Conservation (phyloP, 306 rosid species). For the Glycine soja region DNA sequence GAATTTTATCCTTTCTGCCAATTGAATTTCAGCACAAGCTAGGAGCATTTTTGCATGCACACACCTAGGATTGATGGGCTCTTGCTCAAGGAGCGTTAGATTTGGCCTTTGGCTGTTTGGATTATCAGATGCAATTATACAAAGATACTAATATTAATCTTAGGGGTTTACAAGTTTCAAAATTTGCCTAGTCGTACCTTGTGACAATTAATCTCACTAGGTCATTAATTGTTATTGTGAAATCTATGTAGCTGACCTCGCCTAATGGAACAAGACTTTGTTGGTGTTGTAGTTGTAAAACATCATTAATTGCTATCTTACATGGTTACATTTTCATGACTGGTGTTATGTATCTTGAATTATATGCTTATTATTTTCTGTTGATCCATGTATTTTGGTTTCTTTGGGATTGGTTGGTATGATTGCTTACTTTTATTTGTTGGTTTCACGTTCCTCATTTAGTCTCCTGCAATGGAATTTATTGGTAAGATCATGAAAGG, state of each 20-base stretch:
- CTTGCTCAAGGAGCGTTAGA: background rate
- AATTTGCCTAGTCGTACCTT: background rate
- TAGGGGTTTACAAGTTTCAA: background rate
- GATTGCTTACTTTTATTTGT: slow-evolving; percentile 1
- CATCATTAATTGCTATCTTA: slow-evolving; percentile 1
- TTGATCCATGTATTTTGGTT: slow-evolving; percentile 21
- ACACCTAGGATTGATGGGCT: background rate
- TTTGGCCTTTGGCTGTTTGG: background rate
- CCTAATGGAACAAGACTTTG: no score
- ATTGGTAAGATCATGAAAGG: slow-evolving; percentile 1
- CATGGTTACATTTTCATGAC: background rate
- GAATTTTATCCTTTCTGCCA: background rate
- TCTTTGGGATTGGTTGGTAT: background rate
- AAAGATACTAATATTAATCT: background rate
- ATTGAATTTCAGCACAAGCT: background rate
- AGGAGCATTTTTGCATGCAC: background rate
- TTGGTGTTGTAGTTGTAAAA: background rate
- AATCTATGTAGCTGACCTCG: no score
- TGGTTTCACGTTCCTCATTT: background rate
- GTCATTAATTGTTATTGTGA: no score
- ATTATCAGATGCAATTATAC: background rate
- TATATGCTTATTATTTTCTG: slow-evolving; percentile 3
- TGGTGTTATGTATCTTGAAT: background rate
- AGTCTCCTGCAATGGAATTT: slow-evolving; percentile 1
- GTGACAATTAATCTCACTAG: background rate